phyloP scores from a whole-genome alignment of 768 basidiomycete species.

The Tubosaeta sp. region DNA sequence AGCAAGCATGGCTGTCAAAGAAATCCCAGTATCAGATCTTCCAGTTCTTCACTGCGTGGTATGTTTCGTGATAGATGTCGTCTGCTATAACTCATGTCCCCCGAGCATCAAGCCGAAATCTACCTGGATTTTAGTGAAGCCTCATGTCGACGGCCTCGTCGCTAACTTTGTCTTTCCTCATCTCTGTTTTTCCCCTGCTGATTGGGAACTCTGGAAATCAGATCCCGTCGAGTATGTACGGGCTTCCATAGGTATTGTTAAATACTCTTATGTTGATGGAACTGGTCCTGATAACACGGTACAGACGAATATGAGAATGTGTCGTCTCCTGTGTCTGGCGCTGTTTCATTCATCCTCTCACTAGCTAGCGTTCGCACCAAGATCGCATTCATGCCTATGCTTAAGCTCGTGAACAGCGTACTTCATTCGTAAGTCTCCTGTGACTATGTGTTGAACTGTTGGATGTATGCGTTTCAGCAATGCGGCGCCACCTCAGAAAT shows the following conservation, averaged over 20 bases:
- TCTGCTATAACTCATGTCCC: slow-evolving; percentile 11
- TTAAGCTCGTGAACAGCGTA: slow-evolving; percentile 73
- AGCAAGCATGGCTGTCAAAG: slow-evolving; percentile 73
- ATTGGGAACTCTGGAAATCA: slow-evolving; percentile 67
- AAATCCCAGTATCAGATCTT: slow-evolving; percentile 84
- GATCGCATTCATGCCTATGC: slow-evolving; percentile 74
- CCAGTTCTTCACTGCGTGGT: slow-evolving; percentile 88
- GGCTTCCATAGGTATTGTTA: slow-evolving; percentile 58
- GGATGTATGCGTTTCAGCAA: slow-evolving; percentile 28
- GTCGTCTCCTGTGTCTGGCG: slow-evolving; percentile 71
- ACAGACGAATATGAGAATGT: slow-evolving; percentile 80
- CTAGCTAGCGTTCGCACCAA: slow-evolving; percentile 79
- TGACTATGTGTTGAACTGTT: neutral
- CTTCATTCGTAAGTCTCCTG: slow-evolving; percentile 51
- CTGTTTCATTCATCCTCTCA: slow-evolving; percentile 75
- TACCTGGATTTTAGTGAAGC: slow-evolving; percentile 86
- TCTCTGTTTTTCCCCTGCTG: slow-evolving; percentile 68
- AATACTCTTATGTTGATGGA: neutral
- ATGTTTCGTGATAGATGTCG: slow-evolving; percentile 15
- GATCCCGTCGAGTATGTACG: slow-evolving; percentile 85
- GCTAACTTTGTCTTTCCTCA: slow-evolving; percentile 83
- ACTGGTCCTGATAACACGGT: neutral
- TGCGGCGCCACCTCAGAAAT: slow-evolving; percentile 60
- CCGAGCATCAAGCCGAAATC: slow-evolving; percentile 84
- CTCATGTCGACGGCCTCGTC: slow-evolving; percentile 75